Evolutionary conservation across 495 filamentous ascomycete species (phyloP).

Genomic region (Geoglossum glabrum): DNA sequence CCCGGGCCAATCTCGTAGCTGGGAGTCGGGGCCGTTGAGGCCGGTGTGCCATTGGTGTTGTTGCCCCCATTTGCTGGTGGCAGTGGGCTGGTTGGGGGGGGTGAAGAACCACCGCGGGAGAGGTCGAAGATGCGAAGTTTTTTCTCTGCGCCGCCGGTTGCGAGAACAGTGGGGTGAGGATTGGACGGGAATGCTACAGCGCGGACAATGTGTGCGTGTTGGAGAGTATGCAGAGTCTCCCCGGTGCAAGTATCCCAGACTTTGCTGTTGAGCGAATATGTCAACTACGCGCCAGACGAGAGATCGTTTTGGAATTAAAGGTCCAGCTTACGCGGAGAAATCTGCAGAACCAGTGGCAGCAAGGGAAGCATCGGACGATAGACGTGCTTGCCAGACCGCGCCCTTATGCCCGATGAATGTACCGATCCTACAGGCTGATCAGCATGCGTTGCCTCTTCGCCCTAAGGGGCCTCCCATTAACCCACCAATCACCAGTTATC

Average conservation of each 20-base stretch:
- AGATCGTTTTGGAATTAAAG: too few relatives aligned
- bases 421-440: constrained; percentile 48
- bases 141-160: constrained; percentile 89
- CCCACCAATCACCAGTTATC: constrained; percentile 80
- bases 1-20: constrained; percentile 76
- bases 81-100: constrained; percentile 12
- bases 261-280: constrained; percentile 40
- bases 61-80: constrained; percentile 12
- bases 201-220: constrained; percentile 86
- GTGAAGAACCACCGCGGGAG: constrained; percentile 27
- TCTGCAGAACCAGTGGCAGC: constrained; percentile 89
- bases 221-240: constrained; percentile 69
- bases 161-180: constrained; percentile 56
- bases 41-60: constrained; percentile 12
- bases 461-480: neutral
- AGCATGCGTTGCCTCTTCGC: neutral
- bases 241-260: constrained; percentile 94
- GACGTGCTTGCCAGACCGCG: constrained; percentile 83
- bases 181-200: constrained; percentile 70
- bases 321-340: constrained; percentile 72
- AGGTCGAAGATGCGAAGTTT: constrained; percentile 91
- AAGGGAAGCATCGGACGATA: constrained; percentile 70
- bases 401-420: constrained; percentile 97
- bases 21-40: constrained; percentile 16
- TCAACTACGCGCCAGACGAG: too few relatives aligned